Conservation (phyloP, 1,284 basidiomycete species). For the Farysia itapuensis region DNA sequence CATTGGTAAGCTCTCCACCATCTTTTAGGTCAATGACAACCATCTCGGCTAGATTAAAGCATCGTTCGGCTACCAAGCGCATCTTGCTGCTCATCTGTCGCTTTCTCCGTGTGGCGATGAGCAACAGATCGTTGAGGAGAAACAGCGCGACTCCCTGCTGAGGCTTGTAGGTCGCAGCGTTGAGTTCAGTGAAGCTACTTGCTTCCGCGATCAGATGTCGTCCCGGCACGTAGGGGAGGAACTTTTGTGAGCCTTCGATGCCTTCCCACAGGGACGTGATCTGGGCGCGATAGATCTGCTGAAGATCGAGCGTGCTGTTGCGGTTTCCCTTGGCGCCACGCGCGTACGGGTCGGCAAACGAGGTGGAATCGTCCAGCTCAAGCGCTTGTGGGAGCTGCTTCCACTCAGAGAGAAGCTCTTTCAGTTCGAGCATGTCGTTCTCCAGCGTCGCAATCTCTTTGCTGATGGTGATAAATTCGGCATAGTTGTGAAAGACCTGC, state of each 20-base stretch:
- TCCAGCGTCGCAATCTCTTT: constrained; percentile 96
- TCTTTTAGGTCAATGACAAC: constrained; percentile 93
- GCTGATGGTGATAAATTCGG: constrained; percentile 92
- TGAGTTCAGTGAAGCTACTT: constrained; percentile 79
- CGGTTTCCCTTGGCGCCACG: constrained; percentile 10
- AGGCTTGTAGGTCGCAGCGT: constrained; percentile 92
- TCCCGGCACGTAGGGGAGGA: constrained; percentile 83
- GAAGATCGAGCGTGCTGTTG: constrained; percentile 68
- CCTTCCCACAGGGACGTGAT: constrained; percentile 86
- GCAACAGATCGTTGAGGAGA: constrained; percentile 83
- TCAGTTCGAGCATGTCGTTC: constrained; percentile 96
- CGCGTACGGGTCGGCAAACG: constrained; percentile 9
- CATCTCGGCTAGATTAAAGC: constrained; percentile 89
- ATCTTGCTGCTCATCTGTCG: constrained; percentile 63
- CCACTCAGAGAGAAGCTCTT: constrained; percentile 90
- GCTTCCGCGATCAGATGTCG: constrained; percentile 87
- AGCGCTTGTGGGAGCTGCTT: constrained; percentile 61
- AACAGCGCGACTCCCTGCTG: constrained; percentile 85
- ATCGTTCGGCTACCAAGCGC: constrained; percentile 81
- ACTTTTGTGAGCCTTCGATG: constrained; percentile 95
- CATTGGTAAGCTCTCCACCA: constrained; percentile 85
- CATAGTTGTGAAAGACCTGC: constrained; percentile 66
- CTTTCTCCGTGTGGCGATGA: constrained; percentile 72
- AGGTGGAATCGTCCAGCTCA: constrained; percentile 41
- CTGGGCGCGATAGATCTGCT: constrained; percentile 89